These are phyloP conservation scores for Lepidium aucheri DNA, from an alignment of 345 rosid genomes.

Conservation along the genomic window DNA sequence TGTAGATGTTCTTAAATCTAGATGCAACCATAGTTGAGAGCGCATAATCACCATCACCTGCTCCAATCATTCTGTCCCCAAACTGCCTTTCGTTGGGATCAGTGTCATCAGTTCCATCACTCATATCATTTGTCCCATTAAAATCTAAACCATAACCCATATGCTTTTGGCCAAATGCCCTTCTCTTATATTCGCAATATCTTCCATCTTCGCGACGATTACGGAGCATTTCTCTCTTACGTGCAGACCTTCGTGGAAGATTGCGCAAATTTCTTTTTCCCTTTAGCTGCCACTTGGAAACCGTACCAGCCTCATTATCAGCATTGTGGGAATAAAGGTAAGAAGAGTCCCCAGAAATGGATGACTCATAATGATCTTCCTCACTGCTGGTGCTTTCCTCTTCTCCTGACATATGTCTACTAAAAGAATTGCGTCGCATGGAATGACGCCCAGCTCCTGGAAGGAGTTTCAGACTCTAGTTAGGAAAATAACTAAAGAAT, in stretches of 20 bases:
- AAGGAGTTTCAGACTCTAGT: slow-evolving; percentile 12
- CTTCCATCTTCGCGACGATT: slow-evolving; percentile 33
- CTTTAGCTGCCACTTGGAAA: slow-evolving; percentile 88
- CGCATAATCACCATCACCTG: slow-evolving; percentile 35
- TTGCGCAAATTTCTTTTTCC: slow-evolving; percentile 80
- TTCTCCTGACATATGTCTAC: slow-evolving; percentile 35
- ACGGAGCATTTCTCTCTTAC: slow-evolving; percentile 21
- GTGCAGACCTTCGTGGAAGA: slow-evolving; percentile 46
- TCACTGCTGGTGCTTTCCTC: slow-evolving; percentile 73
- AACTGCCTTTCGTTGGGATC: slow-evolving; percentile 40
- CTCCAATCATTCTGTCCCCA: slow-evolving; percentile 30
- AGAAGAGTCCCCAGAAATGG: slow-evolving; percentile 58
- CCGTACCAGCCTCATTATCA: slow-evolving; percentile 41
- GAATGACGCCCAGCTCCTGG: slow-evolving; percentile 26
- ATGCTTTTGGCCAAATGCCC: slow-evolving; percentile 34
- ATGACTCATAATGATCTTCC: slow-evolving; percentile 58
- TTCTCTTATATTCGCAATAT: slow-evolving; percentile 36
- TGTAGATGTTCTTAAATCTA: slow-evolving; percentile 31
- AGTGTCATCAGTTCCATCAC: slow-evolving; percentile 36
- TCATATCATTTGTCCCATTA: slow-evolving; percentile 29
- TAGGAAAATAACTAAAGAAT: neutral
- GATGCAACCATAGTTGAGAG: slow-evolving; percentile 34
- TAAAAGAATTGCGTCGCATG: slow-evolving; percentile 19
- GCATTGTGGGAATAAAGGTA: slow-evolving; percentile 42
- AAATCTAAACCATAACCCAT: slow-evolving; percentile 32